Evolutionary conservation across 106 monocot genomes (phyloP).

Genomic region (Amphibolis antarctica): DNA sequence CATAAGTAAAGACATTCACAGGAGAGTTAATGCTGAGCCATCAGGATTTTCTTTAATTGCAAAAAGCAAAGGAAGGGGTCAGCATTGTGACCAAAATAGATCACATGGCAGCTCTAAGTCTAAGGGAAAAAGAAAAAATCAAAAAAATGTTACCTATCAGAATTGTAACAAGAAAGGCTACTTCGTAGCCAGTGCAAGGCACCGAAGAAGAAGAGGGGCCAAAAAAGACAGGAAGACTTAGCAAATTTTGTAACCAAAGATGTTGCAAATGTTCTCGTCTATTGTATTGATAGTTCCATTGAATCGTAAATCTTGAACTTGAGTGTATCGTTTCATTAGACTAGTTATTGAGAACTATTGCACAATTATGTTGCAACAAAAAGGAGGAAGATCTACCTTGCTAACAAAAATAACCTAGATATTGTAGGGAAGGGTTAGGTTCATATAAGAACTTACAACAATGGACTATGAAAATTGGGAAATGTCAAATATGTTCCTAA

Average conservation of each 20-base stretch:
- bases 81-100: too few relatives aligned
- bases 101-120: not conserved
- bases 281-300: not conserved
- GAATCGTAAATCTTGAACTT: slow-evolving; percentile 5
- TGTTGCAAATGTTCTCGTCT: not conserved
- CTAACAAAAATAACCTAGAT: not conserved
- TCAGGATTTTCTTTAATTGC: not conserved
- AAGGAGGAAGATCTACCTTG: not conserved
- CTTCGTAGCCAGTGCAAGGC: not conserved
- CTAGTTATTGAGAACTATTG: not conserved
- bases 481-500: too few relatives aligned
- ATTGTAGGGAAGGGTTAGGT: not conserved
- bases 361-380: not conserved
- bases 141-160: not conserved
- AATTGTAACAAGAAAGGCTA: slow-evolving; percentile 6
- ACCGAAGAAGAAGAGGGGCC: not conserved
- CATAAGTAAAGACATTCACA: slow-evolving; percentile 1
- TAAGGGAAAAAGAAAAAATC: not conserved
- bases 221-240: not conserved
- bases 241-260: not conserved
- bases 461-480: not conserved
- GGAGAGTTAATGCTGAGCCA: not conserved
- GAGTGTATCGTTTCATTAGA: not conserved
- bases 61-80: not conserved
- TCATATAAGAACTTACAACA: not conserved